Percentiles rank a stretch among this genome's conserved stretches.
Conservation (phyloP, 176 grass and related monocot genomes). For the Tillandsia leiboldiana region DNA sequence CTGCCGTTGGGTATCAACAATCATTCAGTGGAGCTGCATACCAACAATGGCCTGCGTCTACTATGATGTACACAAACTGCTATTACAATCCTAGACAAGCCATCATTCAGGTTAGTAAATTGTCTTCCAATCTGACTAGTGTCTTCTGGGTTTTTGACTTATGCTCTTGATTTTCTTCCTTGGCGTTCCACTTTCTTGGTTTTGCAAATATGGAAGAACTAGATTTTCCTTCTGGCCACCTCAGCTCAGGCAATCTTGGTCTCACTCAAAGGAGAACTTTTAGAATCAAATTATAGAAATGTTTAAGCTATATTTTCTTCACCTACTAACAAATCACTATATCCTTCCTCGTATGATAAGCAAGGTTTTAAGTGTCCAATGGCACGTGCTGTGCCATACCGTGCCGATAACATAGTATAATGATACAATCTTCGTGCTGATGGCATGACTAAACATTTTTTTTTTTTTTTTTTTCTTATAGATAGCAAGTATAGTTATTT, state of each 20-base stretch:
- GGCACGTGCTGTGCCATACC: too few relatives aligned
- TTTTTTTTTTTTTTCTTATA: too few relatives aligned
- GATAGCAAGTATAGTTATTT: too few relatives aligned
- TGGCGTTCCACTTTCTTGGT: too few relatives aligned
- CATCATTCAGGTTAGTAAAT: conserved; percentile 55
- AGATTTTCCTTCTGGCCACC: background rate
- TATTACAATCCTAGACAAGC: conserved; percentile 58
- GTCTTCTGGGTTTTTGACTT: background rate
- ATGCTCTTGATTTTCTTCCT: background rate
- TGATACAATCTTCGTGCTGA: too few relatives aligned
- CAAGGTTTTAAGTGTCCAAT: too few relatives aligned
- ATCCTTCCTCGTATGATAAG: too few relatives aligned
- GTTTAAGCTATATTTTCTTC: background rate
- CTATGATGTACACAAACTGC: conserved; percentile 83
- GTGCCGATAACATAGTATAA: too few relatives aligned
- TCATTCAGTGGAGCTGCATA: conserved; percentile 46
- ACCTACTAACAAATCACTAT: background rate
- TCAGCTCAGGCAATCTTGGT: too few relatives aligned
- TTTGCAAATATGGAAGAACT: background rate
- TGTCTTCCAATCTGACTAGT: background rate
- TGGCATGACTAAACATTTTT: too few relatives aligned
- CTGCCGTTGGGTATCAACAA: conserved; percentile 26
- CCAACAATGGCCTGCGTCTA: conserved; percentile 53
- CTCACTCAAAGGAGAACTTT: background rate
- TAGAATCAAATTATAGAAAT: background rate